These are phyloP conservation scores for Postia placenta DNA, from an alignment of 768 basidiomycete species.

Conservation along the genomic window DNA sequence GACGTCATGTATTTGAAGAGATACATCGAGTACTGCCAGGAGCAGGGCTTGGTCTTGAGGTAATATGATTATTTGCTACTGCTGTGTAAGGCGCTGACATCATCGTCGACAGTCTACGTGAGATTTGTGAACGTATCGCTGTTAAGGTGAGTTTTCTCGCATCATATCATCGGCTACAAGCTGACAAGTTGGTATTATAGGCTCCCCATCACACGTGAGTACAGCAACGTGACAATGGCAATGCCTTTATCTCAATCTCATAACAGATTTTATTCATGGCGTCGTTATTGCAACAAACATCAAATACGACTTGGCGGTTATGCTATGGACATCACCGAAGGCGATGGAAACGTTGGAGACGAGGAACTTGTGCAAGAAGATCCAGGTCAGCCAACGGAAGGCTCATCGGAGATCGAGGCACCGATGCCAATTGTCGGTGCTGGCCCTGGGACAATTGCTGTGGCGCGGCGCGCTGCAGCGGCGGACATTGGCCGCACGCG, in stretches of 20 bases:
- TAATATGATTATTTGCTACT: constrained; percentile 18
- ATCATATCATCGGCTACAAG: neutral
- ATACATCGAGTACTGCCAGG: constrained; percentile 88
- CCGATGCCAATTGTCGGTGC: constrained; percentile 14
- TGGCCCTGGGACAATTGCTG: constrained; percentile 40
- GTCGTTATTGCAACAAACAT: constrained; percentile 89
- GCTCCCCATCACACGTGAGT: constrained; percentile 86
- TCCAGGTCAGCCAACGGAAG: constrained; percentile 20
- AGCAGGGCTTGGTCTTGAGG: constrained; percentile 81
- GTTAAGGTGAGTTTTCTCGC: constrained; percentile 47
- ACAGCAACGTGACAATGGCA: neutral
- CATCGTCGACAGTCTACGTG: constrained; percentile 45
- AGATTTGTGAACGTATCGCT: constrained; percentile 85
- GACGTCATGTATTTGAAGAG: constrained; percentile 80
- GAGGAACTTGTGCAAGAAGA: constrained; percentile 39
- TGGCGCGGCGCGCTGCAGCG: constrained; percentile 36
- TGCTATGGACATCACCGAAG: constrained; percentile 60
- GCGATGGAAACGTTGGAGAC: constrained; percentile 11
- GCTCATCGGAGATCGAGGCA: constrained; percentile 5
- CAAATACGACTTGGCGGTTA: constrained; percentile 87
- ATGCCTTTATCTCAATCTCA: constrained; percentile 2
- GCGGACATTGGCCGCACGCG: constrained; percentile 44
- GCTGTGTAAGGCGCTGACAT: neutral
- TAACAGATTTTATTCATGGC: constrained; percentile 81
- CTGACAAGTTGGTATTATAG: too few relatives aligned